Evolutionary conservation across 1,284 basidiomycete species (phyloP), one percentile per base, ranked within the genome.

Genomic region (Sporisorium iseilematis-ciliati): DNA sequence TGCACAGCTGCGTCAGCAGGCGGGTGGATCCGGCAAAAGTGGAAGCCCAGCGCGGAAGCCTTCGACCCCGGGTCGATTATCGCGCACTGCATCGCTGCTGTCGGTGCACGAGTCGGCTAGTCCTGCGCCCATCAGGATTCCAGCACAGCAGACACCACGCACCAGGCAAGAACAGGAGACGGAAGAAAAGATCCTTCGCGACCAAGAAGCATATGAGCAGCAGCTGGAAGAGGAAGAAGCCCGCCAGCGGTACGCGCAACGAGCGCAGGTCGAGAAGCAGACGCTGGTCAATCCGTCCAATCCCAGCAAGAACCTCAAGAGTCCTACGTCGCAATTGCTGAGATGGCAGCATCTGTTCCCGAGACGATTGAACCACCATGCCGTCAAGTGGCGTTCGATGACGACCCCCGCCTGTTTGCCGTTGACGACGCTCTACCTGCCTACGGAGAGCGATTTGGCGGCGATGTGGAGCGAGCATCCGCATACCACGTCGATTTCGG

Each of bases 341-440:
- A 75, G 82, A 43, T 85, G 95, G 94, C 92, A 96, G 81, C 94
- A 97, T 82, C 89, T 92, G 60, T 92, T 93, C 80, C 92, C 94
- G 0, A 89, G 89, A 8, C 89, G 91, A 4, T 85, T 89, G n/a
- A 91, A 90, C 81, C 92, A 93, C 81, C 91, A 95, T 78, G 91
- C 93, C 33, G 91, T 96, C 86, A 97, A 98, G 83, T 99, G 96
- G 96, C 90, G 90, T 70, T 91, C 91, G 16, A 90, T 95, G 85
- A 85, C 86, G 1, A 84, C 82, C 12, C 86, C 85, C 6, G 86
- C 86, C 7, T 97, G 93, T 83, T 88, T 99, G 8, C 96, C 96
- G 1, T 88, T 99, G 50, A 96, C 95, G 0, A 93, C 93, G n/a
- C 93, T 95, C 79, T 81, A 81, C 60, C 55, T 85, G 33, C 84